phyloP scores from a whole-genome alignment of 805 yeast genomes.

The Huiozyma sinensis region DNA sequence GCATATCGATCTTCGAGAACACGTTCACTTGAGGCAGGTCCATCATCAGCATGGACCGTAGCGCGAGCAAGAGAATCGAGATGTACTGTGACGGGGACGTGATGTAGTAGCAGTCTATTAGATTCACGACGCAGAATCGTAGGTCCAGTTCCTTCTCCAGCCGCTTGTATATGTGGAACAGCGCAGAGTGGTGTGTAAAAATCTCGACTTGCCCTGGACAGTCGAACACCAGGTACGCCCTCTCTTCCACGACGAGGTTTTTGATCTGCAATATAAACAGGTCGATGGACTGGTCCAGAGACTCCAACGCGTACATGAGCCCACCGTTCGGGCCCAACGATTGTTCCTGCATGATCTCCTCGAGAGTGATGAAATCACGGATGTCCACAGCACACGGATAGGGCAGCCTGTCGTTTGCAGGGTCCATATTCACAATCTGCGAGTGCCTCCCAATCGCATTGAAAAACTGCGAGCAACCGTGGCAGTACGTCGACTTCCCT shows the following conservation, averaged over 20 bases:
- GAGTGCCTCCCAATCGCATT: constrained; percentile 89
- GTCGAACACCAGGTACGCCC: constrained; percentile 66
- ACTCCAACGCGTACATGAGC: constrained; percentile 76
- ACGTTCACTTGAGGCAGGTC: constrained; percentile 92
- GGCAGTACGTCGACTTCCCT: constrained; percentile 91
- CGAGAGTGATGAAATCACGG: constrained; percentile 63
- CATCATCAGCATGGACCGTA: constrained; percentile 86
- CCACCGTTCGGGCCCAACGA: constrained; percentile 84
- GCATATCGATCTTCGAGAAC: constrained; percentile 77
- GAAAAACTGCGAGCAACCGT: constrained; percentile 85
- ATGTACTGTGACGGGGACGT: constrained; percentile 85
- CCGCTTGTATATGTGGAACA: constrained; percentile 53
- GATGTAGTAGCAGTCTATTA: constrained; percentile 73
- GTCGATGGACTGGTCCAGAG: constrained; percentile 44
- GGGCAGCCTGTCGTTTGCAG: constrained; percentile 67
- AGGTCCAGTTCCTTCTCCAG: constrained; percentile 56
- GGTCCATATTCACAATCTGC: constrained; percentile 81
- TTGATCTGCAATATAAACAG: constrained; percentile 47
- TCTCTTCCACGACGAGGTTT: constrained; percentile 43
- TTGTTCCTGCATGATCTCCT: constrained; percentile 66
- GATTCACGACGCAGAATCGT: constrained; percentile 73
- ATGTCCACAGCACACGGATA: constrained; percentile 73
- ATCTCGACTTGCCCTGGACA: constrained; percentile 96
- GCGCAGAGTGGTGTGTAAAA: constrained; percentile 78
- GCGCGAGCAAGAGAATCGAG: constrained; percentile 65